Conservation (phyloP, 1,284 basidiomycete species). For the Moesziomyces sp. region DNA sequence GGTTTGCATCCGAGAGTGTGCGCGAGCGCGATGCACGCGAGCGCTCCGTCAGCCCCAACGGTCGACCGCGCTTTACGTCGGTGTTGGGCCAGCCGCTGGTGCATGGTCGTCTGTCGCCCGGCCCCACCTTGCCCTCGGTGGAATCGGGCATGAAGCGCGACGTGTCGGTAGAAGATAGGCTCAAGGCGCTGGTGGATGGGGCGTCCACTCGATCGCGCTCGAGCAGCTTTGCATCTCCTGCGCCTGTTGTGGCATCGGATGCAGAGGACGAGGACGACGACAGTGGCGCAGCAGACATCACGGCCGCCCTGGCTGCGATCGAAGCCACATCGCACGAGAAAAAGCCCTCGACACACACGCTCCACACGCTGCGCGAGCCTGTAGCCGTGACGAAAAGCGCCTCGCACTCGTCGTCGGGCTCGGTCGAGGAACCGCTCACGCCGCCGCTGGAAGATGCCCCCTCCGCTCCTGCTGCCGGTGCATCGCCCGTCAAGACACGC, state of each 20-base stretch:
- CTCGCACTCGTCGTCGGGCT: conserved; percentile 20
- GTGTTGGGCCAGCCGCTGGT: conserved; percentile 55
- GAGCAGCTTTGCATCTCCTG: conserved; percentile 8
- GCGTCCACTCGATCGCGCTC: background rate
- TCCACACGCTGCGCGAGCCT: conserved; percentile 4
- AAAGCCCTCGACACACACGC: conserved; percentile 6
- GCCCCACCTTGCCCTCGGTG: background rate
- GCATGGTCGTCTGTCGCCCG: conserved; percentile 37
- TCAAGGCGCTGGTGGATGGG: conserved; percentile 50
- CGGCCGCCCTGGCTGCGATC: conserved; percentile 23
- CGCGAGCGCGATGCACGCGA: conserved; percentile 19
- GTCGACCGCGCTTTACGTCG: conserved; percentile 50
- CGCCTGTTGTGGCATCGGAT: background rate
- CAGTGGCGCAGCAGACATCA: conserved; percentile 23
- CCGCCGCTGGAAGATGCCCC: conserved; percentile 10
- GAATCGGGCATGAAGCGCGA: conserved; percentile 17
- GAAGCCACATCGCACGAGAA: conserved; percentile 12
- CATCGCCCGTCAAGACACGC: background rate
- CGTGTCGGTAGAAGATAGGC: conserved; percentile 46
- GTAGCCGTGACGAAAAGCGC: conserved; percentile 14
- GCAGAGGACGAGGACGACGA: conserved; percentile 26
- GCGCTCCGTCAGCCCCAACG: conserved; percentile 44
- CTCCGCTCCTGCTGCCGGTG: background rate
- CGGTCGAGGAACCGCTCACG: conserved; percentile 23
- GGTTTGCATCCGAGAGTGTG: conserved; percentile 25